Evolutionary conservation across 495 filamentous ascomycete genomes (phyloP), one percentile per base, ranked within the genome.

Genomic region (Penicillium egyptiacum): DNA sequence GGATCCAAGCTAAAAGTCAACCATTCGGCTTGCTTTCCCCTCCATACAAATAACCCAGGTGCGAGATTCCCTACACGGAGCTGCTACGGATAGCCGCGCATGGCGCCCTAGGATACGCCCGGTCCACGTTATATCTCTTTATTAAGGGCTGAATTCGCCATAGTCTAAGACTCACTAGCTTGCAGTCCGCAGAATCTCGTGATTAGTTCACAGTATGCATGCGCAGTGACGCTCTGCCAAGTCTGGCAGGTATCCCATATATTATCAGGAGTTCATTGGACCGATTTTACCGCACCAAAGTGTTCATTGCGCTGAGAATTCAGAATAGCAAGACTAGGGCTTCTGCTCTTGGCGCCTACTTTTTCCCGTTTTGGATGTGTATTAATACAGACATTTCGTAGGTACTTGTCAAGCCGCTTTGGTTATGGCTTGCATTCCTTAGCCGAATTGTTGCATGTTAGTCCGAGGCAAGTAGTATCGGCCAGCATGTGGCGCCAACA

Each of bases 401-500:
- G 28, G 25, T 10, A 16, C 12, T 12, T 48, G 19, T 22, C 49
- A 40, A 20, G 2, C 20, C 5, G 12, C 8, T 17, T 20, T 42
- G 37, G 37, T 12, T 39, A 20, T 44, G 52, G 30, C 30, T 25
- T 55, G 40, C 51, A 44, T 53, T 17, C 49, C 40, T 53, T 44
- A 17, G 25, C n/a, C 2, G 5, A 1, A 42, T 42, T 25, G 20
- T 2, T 41, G 23, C 25, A 28, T 49, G 50, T 23, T 53, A 16
- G 25, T 16, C 41, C 40, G 28, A 53, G 17, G 28, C 45, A 12
- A 14, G 40, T 35, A 54, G 30, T 33, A 12, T 43, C 50, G 26
- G 28, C 30, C 48, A 35, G 19, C 26, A 43, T 53, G 40, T 42
- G 50, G 50, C 50, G 37, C 35, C 25, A n/a, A 8, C 35, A 17